Conservation (phyloP, 129 eudicot species). For the Heracleum sosnowskyi region DNA sequence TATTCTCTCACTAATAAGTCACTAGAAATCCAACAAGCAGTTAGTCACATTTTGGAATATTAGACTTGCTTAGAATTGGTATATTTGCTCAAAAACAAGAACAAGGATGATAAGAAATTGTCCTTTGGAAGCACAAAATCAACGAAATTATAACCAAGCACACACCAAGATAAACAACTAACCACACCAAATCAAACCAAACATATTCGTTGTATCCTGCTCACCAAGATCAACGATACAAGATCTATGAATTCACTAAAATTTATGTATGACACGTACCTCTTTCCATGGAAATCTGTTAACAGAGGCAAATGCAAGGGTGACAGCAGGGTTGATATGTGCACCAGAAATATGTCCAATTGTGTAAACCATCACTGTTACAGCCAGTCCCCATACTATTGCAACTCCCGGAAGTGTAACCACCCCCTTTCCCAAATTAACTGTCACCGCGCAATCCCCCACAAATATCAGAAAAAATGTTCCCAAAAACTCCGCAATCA, state of each 20-base stretch:
- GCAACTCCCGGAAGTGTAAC: constrained; percentile 40
- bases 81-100: background rate
- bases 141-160: too few relatives aligned
- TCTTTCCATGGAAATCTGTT: constrained; percentile 17
- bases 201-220: background rate
- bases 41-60: background rate
- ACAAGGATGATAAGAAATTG: background rate
- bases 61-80: background rate
- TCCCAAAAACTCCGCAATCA: constrained; percentile 73
- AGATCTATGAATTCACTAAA: background rate
- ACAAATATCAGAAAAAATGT: constrained; percentile 79
- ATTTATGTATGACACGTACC: background rate
- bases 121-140: background rate
- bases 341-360: constrained; percentile 24
- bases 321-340: constrained; percentile 23
- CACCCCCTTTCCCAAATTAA: constrained; percentile 42
- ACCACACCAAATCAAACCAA: background rate
- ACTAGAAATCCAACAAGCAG: background rate
- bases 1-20: too few relatives aligned
- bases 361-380: constrained; percentile 24
- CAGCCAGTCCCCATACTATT: constrained; percentile 22
- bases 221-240: background rate
- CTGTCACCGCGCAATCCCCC: constrained; percentile 73
- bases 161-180: background rate
- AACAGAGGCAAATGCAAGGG: constrained; percentile 22